phyloP scores from a whole-genome alignment of 179 eudicot species.

The Beta corolliflora region DNA sequence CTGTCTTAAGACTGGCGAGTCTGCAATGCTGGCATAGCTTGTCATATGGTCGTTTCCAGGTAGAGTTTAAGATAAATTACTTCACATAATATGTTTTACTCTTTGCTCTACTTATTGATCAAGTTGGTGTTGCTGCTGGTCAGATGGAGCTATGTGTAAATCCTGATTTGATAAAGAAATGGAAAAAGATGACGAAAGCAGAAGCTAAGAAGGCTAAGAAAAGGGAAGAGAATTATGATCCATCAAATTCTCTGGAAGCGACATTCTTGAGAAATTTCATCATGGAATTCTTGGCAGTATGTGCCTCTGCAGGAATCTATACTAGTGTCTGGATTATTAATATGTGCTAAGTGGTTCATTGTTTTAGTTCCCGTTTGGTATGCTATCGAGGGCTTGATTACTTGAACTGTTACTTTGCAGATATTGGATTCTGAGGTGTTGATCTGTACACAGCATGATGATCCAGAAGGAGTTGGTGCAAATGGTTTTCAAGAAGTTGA shows the following conservation, averaged over 20 bases:
- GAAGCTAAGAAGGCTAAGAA: constrained; percentile 70
- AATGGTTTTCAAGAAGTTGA: constrained; percentile 52
- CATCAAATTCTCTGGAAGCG: constrained; percentile 65
- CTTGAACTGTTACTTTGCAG: constrained; percentile 34
- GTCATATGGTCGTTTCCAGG: constrained; percentile 96
- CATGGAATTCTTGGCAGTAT: constrained; percentile 85
- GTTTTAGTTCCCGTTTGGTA: background rate
- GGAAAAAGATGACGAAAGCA: constrained; percentile 81
- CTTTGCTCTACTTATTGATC: constrained; percentile 9
- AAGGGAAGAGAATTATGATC: constrained; percentile 62
- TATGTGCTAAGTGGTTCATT: background rate
- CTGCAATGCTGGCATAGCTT: constrained; percentile 93
- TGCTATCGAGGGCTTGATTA: background rate
- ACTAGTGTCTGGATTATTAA: background rate
- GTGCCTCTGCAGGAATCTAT: background rate
- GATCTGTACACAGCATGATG: constrained; percentile 30
- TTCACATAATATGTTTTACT: background rate
- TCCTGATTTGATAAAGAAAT: constrained; percentile 71
- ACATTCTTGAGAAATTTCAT: constrained; percentile 77
- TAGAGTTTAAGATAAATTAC: constrained; percentile 30
- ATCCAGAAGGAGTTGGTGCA: constrained; percentile 35
- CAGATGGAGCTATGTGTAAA: constrained; percentile 90
- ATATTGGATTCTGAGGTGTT: constrained; percentile 78
- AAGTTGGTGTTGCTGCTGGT: constrained; percentile 16
- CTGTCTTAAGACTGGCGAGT: constrained; percentile 72